Conservation (phyloP, 306 rosid genomes). For the Vigna hirtella region DNA sequence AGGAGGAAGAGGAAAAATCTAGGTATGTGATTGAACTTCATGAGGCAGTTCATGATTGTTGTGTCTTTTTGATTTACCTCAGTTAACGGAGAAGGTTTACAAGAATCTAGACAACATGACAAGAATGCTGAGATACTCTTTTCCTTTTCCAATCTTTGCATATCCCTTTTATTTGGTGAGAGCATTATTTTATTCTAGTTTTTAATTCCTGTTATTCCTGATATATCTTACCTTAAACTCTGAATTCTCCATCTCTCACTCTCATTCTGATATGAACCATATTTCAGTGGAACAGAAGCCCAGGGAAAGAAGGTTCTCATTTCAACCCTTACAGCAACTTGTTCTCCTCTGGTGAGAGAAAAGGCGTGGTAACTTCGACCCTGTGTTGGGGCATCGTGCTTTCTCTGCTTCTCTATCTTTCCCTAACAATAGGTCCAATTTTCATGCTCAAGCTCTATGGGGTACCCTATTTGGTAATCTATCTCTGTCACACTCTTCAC, state of each 20-base stretch:
- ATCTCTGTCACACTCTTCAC: not conserved
- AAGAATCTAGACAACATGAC: conserved; percentile 58
- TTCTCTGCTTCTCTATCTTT: conserved; percentile 56
- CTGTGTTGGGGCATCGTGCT: conserved; percentile 74
- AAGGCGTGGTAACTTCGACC: conserved; percentile 71
- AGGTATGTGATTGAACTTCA: not conserved
- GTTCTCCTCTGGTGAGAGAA: conserved; percentile 72
- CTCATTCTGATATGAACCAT: conserved; percentile 26
- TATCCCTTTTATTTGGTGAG: conserved; percentile 92
- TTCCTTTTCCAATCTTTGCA: conserved; percentile 87
- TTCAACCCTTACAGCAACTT: conserved; percentile 81
- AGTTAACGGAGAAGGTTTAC: conserved; percentile 83
- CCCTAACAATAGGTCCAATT: conserved; percentile 60
- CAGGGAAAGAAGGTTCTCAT: conserved; percentile 94
- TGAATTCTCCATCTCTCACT: not conserved
- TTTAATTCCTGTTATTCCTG: not conserved
- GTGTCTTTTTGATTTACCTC: conserved; percentile 24
- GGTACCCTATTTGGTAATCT: conserved; percentile 80
- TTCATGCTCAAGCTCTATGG: conserved; percentile 70
- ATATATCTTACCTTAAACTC: not conserved
- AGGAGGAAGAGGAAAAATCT: not conserved
- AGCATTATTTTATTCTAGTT: not conserved
- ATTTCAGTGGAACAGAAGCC: conserved; percentile 87
- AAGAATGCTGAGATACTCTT: conserved; percentile 65
- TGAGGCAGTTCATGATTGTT: not conserved